These are phyloP conservation scores for Backusella liffmaniae DNA, from an alignment of 192 early-diverging fungal species.

Conservation along the genomic window DNA sequence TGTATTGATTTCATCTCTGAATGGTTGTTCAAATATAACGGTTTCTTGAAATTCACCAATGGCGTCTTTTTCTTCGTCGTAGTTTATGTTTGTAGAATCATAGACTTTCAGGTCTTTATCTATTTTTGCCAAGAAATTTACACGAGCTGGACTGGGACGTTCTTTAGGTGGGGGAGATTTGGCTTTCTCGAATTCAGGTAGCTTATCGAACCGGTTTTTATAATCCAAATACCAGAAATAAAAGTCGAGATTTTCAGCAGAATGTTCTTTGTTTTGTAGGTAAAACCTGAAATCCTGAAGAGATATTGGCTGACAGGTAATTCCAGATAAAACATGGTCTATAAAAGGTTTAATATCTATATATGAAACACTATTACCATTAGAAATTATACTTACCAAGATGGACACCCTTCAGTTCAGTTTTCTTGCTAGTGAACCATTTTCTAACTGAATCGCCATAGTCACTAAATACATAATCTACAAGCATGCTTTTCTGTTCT, in stretches of 20 bases:
- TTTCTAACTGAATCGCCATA: not conserved
- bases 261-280: slow-evolving; percentile 27
- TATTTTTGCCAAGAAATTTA: not conserved
- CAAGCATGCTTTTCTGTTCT: not conserved
- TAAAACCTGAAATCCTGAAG: slow-evolving; percentile 22
- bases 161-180: slow-evolving; percentile 22
- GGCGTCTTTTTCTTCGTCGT: not conserved
- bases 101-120: slow-evolving; percentile 3
- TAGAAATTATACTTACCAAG: slow-evolving; percentile 11
- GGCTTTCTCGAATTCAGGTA: slow-evolving; percentile 2
- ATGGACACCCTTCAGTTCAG: slow-evolving; percentile 15
- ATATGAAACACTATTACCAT: not conserved
- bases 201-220: slow-evolving; percentile 8
- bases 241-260: slow-evolving; percentile 30
- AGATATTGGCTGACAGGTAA: slow-evolving; percentile 27
- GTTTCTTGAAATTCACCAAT: slow-evolving; percentile 5
- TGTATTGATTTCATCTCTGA: slow-evolving; percentile 25
- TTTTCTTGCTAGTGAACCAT: slow-evolving; percentile 14
- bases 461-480: slow-evolving; percentile 11
- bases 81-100: not conserved
- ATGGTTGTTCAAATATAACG: slow-evolving; percentile 13
- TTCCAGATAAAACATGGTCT: slow-evolving; percentile 23
- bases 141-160: not conserved
- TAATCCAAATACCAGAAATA: slow-evolving; percentile 28
- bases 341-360: not conserved